phyloP scores from a whole-genome alignment of 768 basidiomycete genomes.

The Tricholoma saponaceum region DNA sequence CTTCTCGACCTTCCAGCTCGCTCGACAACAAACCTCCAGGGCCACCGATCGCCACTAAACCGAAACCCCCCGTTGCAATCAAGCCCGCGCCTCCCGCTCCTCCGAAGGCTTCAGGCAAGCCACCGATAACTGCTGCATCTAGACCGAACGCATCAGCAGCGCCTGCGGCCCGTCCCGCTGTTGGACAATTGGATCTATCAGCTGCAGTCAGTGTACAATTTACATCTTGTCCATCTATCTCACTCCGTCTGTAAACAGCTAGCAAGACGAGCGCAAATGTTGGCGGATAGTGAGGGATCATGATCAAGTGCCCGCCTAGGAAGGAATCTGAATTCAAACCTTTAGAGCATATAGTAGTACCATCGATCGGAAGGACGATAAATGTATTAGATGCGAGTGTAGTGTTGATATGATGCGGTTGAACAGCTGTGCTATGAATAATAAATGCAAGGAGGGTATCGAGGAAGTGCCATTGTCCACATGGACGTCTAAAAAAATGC shows the following conservation, averaged over 20 bases:
- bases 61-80: constrained; percentile 20
- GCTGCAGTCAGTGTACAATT: constrained; percentile 61
- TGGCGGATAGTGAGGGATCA: constrained; percentile 40
- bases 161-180: constrained; percentile 30
- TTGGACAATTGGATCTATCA: constrained; percentile 74
- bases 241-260: constrained; percentile 39
- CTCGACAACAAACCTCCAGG: constrained; percentile 43
- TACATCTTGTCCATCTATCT: neutral
- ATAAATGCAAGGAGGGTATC: constrained; percentile 6
- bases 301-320: neutral
- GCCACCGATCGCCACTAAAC: constrained; percentile 55
- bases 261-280: constrained; percentile 72
- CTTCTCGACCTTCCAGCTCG: constrained; percentile 50
- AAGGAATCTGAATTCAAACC: constrained; percentile 7
- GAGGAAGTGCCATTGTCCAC: constrained; percentile 3
- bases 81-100: constrained; percentile 5
- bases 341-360: constrained; percentile 9
- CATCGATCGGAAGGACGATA: constrained; percentile 9
- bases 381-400: constrained; percentile 15
- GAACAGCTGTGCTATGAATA: constrained; percentile 6
- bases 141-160: constrained; percentile 40
- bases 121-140: constrained; percentile 56
- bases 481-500: constrained; percentile 1
- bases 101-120: constrained; percentile 50
- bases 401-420: constrained; percentile 3